Base-by-base conservation (phyloP, 805 yeast species). In the Starmerella powellii region DNA sequence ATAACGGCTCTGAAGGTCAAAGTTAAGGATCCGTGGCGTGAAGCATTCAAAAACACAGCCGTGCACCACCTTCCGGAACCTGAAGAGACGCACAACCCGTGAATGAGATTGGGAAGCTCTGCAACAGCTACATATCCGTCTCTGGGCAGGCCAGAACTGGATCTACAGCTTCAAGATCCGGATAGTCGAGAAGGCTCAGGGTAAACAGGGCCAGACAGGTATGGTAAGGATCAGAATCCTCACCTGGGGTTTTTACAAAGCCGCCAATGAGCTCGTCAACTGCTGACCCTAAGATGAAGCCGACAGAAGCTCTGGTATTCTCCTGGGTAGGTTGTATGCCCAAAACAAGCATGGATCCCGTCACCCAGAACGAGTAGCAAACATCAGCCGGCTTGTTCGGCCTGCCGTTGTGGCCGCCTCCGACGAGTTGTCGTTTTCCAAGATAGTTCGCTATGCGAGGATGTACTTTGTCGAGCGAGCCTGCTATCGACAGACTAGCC, bases 391-490 rank as follows among this genome's bases (percentile, higher is more conserved):
- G 71, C 58, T 86, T 86, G 58, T 84, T 84, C n/a, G 73, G 76
- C 36, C 96, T 66, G 1, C 96, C 96, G 58, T 85, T 83, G 56
- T 82, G 76, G 0, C 88, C 88, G 2, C 95, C 95, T 6, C 24
- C 20, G 1, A 27, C 23, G 13, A 41, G 37, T 33, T 52, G 56
- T 21, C 57, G 48, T 4, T 40, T 46, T 15, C 37, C 38, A 13
- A 50, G 29, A 16, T 32, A 46, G 8, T 20, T 13, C 1, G 34
- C 12, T 16, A 46, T 13, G 3, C 24, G 10, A 2, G 26, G 17
- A 16, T 31, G 16, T 11, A 16, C 35, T 1, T 13, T 12, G 26
- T 27, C 21, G 2, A 29, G 20, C 1, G 15, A 11, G 19, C 56
- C 63, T 4, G 68, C 52, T 32, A 82, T 50, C 27, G 58, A 54